Percentiles rank a stretch among this genome's conserved stretches.
Evolutionary conservation across 2,329 filamentous ascomycete species (phyloP).

Genomic region (Mycosphaerella arachidis): DNA sequence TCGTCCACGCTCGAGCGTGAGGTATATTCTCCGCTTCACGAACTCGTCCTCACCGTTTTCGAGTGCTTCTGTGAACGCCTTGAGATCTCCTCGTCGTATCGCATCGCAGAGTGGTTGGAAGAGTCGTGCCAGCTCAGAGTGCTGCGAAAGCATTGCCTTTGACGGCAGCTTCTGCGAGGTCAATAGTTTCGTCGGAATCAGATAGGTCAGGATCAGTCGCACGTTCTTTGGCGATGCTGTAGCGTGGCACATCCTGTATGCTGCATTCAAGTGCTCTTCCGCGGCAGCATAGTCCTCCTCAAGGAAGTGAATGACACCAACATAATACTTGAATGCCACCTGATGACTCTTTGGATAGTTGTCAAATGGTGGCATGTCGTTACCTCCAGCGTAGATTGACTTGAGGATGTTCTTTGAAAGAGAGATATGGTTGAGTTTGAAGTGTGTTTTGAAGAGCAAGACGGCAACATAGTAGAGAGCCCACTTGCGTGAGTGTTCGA

Average conservation of each 20-base stretch:
- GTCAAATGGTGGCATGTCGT: slow-evolving; percentile 73
- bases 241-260: slow-evolving; percentile 76
- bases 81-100: slow-evolving; percentile 77
- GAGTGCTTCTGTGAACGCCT: slow-evolving; percentile 77
- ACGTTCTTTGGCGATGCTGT: slow-evolving; percentile 63
- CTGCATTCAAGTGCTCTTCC: slow-evolving; percentile 72
- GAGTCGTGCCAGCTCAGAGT: slow-evolving; percentile 69
- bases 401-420: slow-evolving; percentile 86
- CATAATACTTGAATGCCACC: slow-evolving; percentile 94
- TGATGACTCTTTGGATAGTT: slow-evolving; percentile 84
- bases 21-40: slow-evolving; percentile 86
- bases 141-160: slow-evolving; percentile 63
- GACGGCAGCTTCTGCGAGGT: slow-evolving; percentile 82
- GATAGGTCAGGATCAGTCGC: slow-evolving; percentile 90
- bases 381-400: slow-evolving; percentile 64
- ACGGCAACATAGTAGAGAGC: slow-evolving; percentile 94
- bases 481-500: slow-evolving; percentile 94
- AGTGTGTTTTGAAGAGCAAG: slow-evolving; percentile 96
- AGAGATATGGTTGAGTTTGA: slow-evolving; percentile 79
- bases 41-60: slow-evolving; percentile 84
- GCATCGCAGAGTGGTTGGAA: slow-evolving; percentile 74
- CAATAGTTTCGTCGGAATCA: slow-evolving; percentile 88
- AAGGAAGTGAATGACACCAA: slow-evolving; percentile 86
- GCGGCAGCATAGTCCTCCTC: slow-evolving; percentile 89
- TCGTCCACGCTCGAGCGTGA: slow-evolving; percentile 85